Base-by-base conservation (phyloP, 2,329 filamentous ascomycete genomes). In the Colletotrichum tropicale region DNA sequence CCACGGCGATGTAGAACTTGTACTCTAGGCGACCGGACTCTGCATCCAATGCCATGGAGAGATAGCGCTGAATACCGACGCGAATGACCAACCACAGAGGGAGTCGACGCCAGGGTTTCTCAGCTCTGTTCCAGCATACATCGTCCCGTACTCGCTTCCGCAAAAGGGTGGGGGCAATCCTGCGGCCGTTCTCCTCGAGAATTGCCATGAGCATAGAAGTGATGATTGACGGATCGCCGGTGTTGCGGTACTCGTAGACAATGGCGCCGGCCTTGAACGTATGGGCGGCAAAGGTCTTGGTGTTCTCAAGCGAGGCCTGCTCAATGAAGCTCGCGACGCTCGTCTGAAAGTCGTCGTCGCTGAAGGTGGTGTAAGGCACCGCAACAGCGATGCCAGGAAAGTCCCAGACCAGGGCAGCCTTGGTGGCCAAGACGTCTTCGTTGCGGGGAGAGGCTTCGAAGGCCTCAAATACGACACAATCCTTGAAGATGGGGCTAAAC, bases 111-210 rank as follows among this genome's bases (percentile, higher is more conserved):
- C 93, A 95, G 0, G 92, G 92, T 1, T 85, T 80, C 1, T 86
- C 81, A 0, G 87, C 84, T 1, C 87, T 80, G 1, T 83, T 80
- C 80, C 90, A 88, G 15, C 86, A 87, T 0, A 93, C 88, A n/a
- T 93, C 92, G 66, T 94, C 93, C 0, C 91, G 87, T 0, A 94
- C 87, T 3, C 89, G 85, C 79, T 95, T 95, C 0, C 84, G 84
- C 2, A 93, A 80, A 0, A 85, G 28, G 0, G 82, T 77, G 0
- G 87, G 82, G 1, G 81, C 70, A 0, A 84, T 74, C 0, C 83
- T 77, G 0, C 79, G 71, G 0, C 93, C 93, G 8, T 89, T 85
- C 0, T 86, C 88, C 78, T 91, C 88, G 0, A 95, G 81, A 0
- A 94, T 80, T 0, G 91, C 87, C 83, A 93, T 90, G 10, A 94